Conservation (phyloP, 164 flowering plant species). For the Kingdonia uniflora region DNA sequence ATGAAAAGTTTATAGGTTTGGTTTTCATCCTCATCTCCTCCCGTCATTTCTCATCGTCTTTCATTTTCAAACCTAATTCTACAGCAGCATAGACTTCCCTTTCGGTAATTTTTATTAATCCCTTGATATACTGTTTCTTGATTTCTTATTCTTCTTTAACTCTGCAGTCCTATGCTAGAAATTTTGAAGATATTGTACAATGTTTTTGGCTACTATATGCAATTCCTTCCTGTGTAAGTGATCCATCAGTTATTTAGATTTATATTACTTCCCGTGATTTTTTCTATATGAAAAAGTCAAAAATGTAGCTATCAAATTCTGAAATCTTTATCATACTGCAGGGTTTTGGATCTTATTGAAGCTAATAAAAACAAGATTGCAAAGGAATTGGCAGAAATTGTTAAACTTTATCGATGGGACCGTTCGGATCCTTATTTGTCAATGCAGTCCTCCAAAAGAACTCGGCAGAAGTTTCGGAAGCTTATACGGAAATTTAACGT, state of each 20-base stretch:
- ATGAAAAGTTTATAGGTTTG: background rate
- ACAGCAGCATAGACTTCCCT: background rate
- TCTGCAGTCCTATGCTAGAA: slow-evolving; percentile 39
- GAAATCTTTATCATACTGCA: slow-evolving; percentile 17
- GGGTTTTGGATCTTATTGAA: slow-evolving; percentile 45
- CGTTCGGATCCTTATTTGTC: slow-evolving; percentile 31
- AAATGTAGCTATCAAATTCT: background rate
- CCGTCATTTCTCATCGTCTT: too few species aligned
- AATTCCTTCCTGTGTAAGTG: slow-evolving; percentile 74
- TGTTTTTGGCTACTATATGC: slow-evolving; percentile 63
- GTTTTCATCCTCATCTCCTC: too few species aligned
- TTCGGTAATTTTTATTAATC: background rate
- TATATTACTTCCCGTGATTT: background rate
- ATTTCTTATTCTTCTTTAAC: too few species aligned
- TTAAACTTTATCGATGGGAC: slow-evolving; percentile 77
- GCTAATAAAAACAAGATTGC: slow-evolving; percentile 35
- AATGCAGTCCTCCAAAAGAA: slow-evolving; percentile 43
- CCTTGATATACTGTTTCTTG: too few species aligned
- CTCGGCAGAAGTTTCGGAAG: slow-evolving; percentile 62
- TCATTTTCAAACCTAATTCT: background rate
- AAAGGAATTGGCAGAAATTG: slow-evolving; percentile 43
- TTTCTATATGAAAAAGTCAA: background rate
- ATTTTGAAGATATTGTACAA: slow-evolving; percentile 57
- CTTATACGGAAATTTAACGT: slow-evolving; percentile 67
- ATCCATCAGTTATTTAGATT: background rate